Evolutionary conservation across 176 grass and related monocot genomes (phyloP).

Genomic region (Hsuehochloa calcarea): DNA sequence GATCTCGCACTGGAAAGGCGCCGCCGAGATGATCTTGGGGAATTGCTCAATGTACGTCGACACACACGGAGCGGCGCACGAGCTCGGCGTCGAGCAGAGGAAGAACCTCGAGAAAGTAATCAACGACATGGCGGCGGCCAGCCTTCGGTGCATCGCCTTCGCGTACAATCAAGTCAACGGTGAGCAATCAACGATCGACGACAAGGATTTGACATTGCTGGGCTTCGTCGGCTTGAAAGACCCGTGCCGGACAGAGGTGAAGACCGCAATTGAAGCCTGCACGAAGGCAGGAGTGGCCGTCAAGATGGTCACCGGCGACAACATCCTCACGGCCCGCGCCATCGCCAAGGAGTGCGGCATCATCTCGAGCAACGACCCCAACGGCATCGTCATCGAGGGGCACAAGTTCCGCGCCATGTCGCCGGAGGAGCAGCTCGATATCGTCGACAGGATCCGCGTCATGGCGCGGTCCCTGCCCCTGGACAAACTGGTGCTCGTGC

Average conservation of each 20-base stretch:
- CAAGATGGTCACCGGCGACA: conserved; percentile 96
- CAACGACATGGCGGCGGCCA: conserved; percentile 50
- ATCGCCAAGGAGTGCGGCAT: conserved; percentile 86
- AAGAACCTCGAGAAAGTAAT: conserved; percentile 50
- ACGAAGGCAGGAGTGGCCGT: conserved; percentile 53
- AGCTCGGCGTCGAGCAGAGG: conserved; percentile 36
- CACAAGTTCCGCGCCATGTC: conserved; percentile 69
- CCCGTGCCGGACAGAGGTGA: conserved; percentile 75
- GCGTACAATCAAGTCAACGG: conserved; percentile 52
- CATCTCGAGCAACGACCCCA: not conserved
- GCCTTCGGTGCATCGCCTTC: conserved; percentile 80
- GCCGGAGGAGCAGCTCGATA: conserved; percentile 41
- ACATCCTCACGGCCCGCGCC: conserved; percentile 72
- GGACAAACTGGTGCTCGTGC: conserved; percentile 71
- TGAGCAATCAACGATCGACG: conserved; percentile 39
- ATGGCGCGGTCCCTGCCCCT: conserved; percentile 64
- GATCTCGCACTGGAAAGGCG: conserved; percentile 80
- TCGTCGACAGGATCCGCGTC: conserved; percentile 54
- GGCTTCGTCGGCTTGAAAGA: conserved; percentile 83
- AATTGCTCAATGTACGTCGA: conserved; percentile 43
- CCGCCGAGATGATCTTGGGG: conserved; percentile 74
- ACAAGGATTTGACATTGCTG: conserved; percentile 52
- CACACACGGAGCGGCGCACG: conserved; percentile 10
- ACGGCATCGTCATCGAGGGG: conserved; percentile 60
- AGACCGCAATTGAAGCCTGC: conserved; percentile 51